Conservation (phyloP, 495 filamentous ascomycete species). For the Hypoxylon fuscum region DNA sequence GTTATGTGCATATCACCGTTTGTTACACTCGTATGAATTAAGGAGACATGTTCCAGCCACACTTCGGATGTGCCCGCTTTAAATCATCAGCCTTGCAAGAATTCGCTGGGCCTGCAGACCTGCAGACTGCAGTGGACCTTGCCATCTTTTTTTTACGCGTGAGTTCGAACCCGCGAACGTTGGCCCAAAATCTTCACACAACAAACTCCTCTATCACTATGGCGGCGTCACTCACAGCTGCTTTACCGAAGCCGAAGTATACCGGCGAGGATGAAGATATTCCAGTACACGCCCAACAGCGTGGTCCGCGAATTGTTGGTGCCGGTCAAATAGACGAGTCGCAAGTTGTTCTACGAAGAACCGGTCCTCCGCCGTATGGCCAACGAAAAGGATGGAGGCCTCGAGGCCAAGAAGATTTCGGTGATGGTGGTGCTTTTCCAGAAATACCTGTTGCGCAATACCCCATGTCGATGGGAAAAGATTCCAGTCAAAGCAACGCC, state of each 20-base stretch:
- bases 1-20: background rate
- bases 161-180: slow-evolving; percentile 15
- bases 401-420: slow-evolving; percentile 92
- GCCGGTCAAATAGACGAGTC: slow-evolving; percentile 79
- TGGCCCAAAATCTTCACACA: background rate
- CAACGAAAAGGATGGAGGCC: slow-evolving; percentile 86
- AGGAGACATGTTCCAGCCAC: slow-evolving; percentile 21
- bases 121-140: background rate
- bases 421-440: slow-evolving; percentile 92
- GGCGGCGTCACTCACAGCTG: slow-evolving; percentile 78
- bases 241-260: slow-evolving; percentile 90
- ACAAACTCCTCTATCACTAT: slow-evolving; percentile 51
- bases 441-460: slow-evolving; percentile 96
- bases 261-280: slow-evolving; percentile 84
- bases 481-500: slow-evolving; percentile 79
- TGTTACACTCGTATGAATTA: background rate
- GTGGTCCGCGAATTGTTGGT: slow-evolving; percentile 81
- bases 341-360: slow-evolving; percentile 80
- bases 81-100: slow-evolving; percentile 21
- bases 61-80: slow-evolving; percentile 36
- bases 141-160: background rate
- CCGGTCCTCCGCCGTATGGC: slow-evolving; percentile 42
- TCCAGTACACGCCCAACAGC: slow-evolving; percentile 74
- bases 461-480: slow-evolving; percentile 92
- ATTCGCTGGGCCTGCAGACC: slow-evolving; percentile 4